A percentile compares a stretch with the other conserved stretches of the same genome.
These are phyloP conservation scores for Ustanciosporium gigantosporum DNA, from an alignment of 1,284 basidiomycete genomes.

Conservation along the genomic window DNA sequence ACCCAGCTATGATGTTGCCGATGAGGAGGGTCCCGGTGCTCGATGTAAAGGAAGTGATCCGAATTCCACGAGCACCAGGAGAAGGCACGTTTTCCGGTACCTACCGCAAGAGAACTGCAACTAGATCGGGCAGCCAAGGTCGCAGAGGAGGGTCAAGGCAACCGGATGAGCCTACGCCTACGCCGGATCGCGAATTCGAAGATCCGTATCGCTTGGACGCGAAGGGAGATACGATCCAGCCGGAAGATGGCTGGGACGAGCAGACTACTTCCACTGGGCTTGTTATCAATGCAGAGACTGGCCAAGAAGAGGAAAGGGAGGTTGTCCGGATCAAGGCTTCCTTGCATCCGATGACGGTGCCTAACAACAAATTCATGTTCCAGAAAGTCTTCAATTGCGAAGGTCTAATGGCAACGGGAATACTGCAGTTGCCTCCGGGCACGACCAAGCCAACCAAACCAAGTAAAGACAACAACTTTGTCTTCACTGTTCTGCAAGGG, in stretches of 20 bases:
- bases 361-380: slow-evolving; percentile 74
- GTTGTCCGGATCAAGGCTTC: slow-evolving; percentile 20
- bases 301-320: slow-evolving; percentile 68
- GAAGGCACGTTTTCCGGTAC: slow-evolving; percentile 59
- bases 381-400: slow-evolving; percentile 94
- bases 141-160: slow-evolving; percentile 3
- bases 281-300: slow-evolving; percentile 72
- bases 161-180: not conserved
- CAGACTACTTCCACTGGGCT: slow-evolving; percentile 72
- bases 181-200: slow-evolving; percentile 1
- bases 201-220: slow-evolving; percentile 65
- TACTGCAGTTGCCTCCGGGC: slow-evolving; percentile 77
- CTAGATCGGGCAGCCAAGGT: not conserved
- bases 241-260: slow-evolving; percentile 80
- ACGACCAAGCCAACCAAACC: slow-evolving; percentile 82
- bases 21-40: slow-evolving; percentile 68
- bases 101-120: slow-evolving; percentile 4
- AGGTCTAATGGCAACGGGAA: slow-evolving; percentile 86
- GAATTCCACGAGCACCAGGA: slow-evolving; percentile 72
- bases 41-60: slow-evolving; percentile 75
- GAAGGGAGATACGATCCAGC: slow-evolving; percentile 30
- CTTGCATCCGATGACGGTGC: slow-evolving; percentile 57
- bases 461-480: slow-evolving; percentile 92
- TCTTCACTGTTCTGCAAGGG: slow-evolving; percentile 67
- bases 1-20: slow-evolving; percentile 17